These are phyloP conservation scores for Hypoxylon intermedium DNA, from an alignment of 495 filamentous ascomycete genomes.

Conservation along the genomic window DNA sequence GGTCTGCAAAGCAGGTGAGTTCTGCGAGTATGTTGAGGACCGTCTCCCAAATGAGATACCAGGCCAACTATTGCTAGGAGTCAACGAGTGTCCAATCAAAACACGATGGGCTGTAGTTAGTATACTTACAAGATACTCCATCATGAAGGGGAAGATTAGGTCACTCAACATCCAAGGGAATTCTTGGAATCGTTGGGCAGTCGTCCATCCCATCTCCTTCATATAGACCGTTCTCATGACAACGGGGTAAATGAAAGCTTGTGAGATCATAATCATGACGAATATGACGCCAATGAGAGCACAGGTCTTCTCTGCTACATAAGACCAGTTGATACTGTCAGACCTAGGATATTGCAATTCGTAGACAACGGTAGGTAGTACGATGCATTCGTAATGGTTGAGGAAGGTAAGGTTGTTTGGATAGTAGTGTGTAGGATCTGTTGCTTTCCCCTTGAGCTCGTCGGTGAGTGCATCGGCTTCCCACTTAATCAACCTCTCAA, in stretches of 20 bases:
- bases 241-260: slow-evolving; percentile 68
- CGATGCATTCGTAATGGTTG: slow-evolving; percentile 75
- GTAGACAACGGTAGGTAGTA: slow-evolving; percentile 76
- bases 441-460: slow-evolving; percentile 68
- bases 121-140: slow-evolving; percentile 68
- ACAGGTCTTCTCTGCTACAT: slow-evolving; percentile 70
- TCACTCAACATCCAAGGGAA: slow-evolving; percentile 75
- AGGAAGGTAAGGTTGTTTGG: slow-evolving; percentile 69
- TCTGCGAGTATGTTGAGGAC: slow-evolving; percentile 78
- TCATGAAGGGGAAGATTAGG: slow-evolving; percentile 75
- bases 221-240: slow-evolving; percentile 69
- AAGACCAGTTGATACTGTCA: slow-evolving; percentile 70
- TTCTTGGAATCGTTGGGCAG: slow-evolving; percentile 63
- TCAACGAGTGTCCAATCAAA: neutral
- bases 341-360: slow-evolving; percentile 78
- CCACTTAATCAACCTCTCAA: slow-evolving; percentile 64
- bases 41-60: slow-evolving; percentile 84
- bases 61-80: slow-evolving; percentile 47
- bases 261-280: slow-evolving; percentile 66
- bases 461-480: slow-evolving; percentile 68
- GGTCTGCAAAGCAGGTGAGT: slow-evolving; percentile 76
- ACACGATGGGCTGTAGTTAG: neutral
- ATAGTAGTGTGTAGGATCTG: slow-evolving; percentile 54
- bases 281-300: slow-evolving; percentile 73
- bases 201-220: slow-evolving; percentile 66